Percentiles rank a stretch among this genome's conserved stretches.
Evolutionary conservation across 2,329 filamentous ascomycete genomes (phyloP).

Genomic region (Scytalidium lignicola): DNA sequence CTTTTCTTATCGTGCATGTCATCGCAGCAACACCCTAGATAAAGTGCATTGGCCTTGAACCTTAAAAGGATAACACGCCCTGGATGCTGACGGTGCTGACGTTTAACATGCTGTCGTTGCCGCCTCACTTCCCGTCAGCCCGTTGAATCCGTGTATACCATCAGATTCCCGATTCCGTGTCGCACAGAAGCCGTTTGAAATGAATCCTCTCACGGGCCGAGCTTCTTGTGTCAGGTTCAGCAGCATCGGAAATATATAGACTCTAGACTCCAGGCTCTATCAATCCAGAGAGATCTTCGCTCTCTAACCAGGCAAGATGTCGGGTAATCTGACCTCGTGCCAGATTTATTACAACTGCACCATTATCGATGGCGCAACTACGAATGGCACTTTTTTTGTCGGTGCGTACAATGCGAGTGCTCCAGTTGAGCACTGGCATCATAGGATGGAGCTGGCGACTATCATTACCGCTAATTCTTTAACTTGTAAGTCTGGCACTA

Average conservation of each 20-base stretch:
- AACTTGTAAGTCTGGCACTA: conserved; percentile 17
- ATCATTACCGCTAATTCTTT: conserved; percentile 21
- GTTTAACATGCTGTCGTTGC: background rate
- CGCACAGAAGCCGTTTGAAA: background rate
- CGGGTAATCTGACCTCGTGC: conserved; percentile 13
- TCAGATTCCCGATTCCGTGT: background rate
- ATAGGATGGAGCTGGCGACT: conserved; percentile 21
- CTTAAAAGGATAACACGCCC: too few species aligned
- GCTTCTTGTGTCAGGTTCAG: background rate
- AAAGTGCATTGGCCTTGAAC: too few species aligned
- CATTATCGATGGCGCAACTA: conserved; percentile 11
- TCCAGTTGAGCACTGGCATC: conserved; percentile 19
- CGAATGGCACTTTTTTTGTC: conserved; percentile 16
- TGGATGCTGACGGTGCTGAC: too few species aligned
- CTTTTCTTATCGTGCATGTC: too few species aligned
- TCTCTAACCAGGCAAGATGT: background rate
- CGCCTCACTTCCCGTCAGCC: background rate
- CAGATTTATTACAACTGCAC: conserved; percentile 12
- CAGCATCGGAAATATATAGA: background rate
- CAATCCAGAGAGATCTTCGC: background rate
- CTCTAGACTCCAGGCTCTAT: background rate
- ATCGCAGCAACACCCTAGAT: too few species aligned
- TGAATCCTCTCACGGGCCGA: background rate
- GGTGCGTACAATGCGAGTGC: conserved; percentile 19
- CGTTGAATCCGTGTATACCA: background rate